Base-by-base conservation (phyloP, 2,329 filamentous ascomycete species). In the Aspergillus udagawae region DNA sequence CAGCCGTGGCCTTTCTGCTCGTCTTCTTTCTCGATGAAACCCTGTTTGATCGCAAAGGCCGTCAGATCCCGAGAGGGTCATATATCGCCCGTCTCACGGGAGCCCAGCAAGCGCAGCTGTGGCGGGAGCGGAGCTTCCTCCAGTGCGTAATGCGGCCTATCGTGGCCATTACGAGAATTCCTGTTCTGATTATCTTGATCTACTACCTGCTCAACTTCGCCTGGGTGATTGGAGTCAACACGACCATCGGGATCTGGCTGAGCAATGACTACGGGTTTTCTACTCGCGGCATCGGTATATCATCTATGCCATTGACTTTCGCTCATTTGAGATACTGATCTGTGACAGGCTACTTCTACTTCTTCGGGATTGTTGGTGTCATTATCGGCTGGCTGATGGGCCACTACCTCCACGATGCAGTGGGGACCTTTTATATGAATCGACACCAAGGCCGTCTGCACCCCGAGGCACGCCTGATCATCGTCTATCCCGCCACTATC, bases 391-490 rank as follows among this genome's bases (percentile, higher is more conserved):
- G 58, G 55, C 50, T 78, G 0, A 67, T 75, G 10, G 82, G 82
- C 2, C 82, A 84, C 65, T 83, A 77, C 73, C 70, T 84, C 44
- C 81, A 84, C 67, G 82, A 85, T 58, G 60, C 72, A 7, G 65
- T 83, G 8, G 79, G 77, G 4, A 70, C 68, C 29, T 70, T 75
- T 41, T 82, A 80, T 61, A 78, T 79, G 41, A 70, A 70, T 29
- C 66, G 71, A 7, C 77, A 84, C 68, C 66, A 74, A 20, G 81
- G 81, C n/a, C 72, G 71, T 54, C 80, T 85, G 54, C 78, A 82
- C 61, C 81, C 83, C 51, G 82, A 85, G 67, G 79, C 76, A n/a
- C 78, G 83, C 9, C 76, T 85, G 14, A 72, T 75, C 25, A 75
- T 78, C 52, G 73, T 80, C 51, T 79, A 77, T 60, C 60, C 82